Base-by-base conservation (phyloP, 306 rosid species). In the Hylodesmum podocarpum region DNA sequence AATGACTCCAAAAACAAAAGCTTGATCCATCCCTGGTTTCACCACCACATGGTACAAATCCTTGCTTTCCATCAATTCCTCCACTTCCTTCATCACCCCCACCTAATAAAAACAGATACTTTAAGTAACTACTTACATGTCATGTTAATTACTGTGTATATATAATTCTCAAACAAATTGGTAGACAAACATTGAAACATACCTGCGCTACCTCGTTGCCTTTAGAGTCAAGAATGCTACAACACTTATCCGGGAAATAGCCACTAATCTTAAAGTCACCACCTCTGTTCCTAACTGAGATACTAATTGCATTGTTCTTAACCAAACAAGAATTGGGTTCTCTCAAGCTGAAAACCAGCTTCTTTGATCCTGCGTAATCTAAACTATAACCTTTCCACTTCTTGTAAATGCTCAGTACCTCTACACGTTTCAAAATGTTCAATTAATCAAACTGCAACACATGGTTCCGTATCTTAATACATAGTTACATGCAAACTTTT, bases 371-470 rank as follows among this genome's bases (percentile, higher is more conserved):
- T 75, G 90, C 86, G 11, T 76, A 92, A 54, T 89, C 84, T 36
- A 80, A 72, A 72, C 73, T 75, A 61, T 85, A 86, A 3, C 91
- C 96, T 64, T 64, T 90, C 99, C 99, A 95, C 49, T 81, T 90
- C 81, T 77, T 92, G 69, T 86, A 81, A 15, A 89, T 59, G 88
- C 96, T 89, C 9, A 95, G 85, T 2, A 92, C 97, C 85, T 90
- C 99, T 95, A 77, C 59, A 72, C 14, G 47, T 72, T 59, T 15
- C 2, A 41, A 2, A 8, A 44, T 15, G 19, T 11, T 9, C 14
- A 34, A 27, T 57, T 25, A 75, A 34, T 19, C 57, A 72, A 46
- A n/a, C 43, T 13, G 8, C 16, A 53, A 77, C 46, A 3, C 16
- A n/a, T 14, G 6, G 6, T 50, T 19, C 0, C 25, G 12, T 19